Conservation (phyloP, 2,329 filamentous ascomycete species). For the Penicillium sclerotiorum region DNA sequence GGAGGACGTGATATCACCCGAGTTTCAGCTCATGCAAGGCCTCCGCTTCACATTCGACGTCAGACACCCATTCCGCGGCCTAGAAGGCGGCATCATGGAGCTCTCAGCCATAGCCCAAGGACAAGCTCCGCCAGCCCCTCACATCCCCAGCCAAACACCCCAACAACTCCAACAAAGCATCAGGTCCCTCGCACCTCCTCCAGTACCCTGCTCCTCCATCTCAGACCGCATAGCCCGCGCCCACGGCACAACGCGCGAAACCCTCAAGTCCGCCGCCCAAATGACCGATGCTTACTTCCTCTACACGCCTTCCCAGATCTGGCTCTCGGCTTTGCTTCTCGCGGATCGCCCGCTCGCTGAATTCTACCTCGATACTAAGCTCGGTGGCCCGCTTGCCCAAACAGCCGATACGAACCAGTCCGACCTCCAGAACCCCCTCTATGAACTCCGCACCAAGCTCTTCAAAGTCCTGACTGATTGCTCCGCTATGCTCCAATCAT, state of each 20-base stretch:
- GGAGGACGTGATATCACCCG: slow-evolving; percentile 84
- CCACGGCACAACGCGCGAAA: slow-evolving; percentile 71
- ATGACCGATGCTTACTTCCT: slow-evolving; percentile 97
- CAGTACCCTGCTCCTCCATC: slow-evolving; percentile 32
- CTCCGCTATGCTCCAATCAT: slow-evolving; percentile 42
- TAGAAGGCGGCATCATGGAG: slow-evolving; percentile 86
- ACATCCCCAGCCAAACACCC: slow-evolving; percentile 32
- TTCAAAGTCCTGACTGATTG: slow-evolving; percentile 42
- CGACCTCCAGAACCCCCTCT: slow-evolving; percentile 25
- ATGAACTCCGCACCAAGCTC: slow-evolving; percentile 42
- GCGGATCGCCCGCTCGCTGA: slow-evolving; percentile 61
- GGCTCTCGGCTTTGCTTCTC: slow-evolving; percentile 77
- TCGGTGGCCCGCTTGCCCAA: slow-evolving; percentile 31
- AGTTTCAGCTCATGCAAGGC: slow-evolving; percentile 90
- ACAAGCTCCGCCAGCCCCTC: slow-evolving; percentile 48
- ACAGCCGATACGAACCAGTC: slow-evolving; percentile 10
- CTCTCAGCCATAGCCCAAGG: slow-evolving; percentile 68
- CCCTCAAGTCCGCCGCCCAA: slow-evolving; percentile 77
- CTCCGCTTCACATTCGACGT: slow-evolving; percentile 93
- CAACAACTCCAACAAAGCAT: slow-evolving; percentile 35
- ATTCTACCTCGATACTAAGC: slow-evolving; percentile 49
- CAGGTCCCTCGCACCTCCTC: slow-evolving; percentile 33
- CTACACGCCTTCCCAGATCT: slow-evolving; percentile 91
- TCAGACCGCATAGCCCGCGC: slow-evolving; percentile 60
- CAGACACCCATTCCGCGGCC: slow-evolving; percentile 81